Evolutionary conservation across 2,329 filamentous ascomycete species (phyloP).

Genomic region (Talaromyces islandicus): DNA sequence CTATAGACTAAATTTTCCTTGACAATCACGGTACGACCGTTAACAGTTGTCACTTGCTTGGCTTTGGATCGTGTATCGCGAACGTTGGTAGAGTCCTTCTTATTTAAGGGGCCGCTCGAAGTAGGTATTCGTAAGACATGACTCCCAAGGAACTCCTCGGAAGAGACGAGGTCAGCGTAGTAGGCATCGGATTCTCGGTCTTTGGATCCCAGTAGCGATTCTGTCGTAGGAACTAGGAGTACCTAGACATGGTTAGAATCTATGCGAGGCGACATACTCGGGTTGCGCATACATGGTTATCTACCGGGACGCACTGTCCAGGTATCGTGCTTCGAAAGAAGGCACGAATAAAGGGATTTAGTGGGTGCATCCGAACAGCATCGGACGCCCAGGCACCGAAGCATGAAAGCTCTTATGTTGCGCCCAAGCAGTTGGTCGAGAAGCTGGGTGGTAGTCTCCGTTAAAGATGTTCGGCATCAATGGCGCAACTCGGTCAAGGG

Average conservation of each 20-base stretch:
- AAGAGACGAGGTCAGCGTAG: constrained; percentile 74
- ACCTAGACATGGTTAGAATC: constrained; percentile 45
- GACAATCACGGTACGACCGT: constrained; percentile 86
- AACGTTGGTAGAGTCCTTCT: constrained; percentile 57
- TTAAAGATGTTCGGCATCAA: not conserved
- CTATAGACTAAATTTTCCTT: constrained; percentile 91
- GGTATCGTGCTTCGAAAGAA: constrained; percentile 96
- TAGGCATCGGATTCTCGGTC: constrained; percentile 76
- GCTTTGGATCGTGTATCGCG: constrained; percentile 88
- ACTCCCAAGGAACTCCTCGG: constrained; percentile 92
- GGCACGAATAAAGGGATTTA: constrained; percentile 97
- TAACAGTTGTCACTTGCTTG: constrained; percentile 87
- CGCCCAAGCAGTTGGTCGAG: constrained; percentile 17
- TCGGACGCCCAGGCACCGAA: constrained; percentile 32
- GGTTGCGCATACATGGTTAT: constrained; percentile 63
- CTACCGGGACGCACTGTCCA: constrained; percentile 82
- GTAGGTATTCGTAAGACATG: constrained; percentile 85
- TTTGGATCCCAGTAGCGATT: constrained; percentile 79
- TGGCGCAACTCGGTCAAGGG: not conserved
- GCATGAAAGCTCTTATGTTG: constrained; percentile 33
- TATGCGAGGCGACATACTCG: constrained; percentile 5
- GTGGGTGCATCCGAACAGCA: constrained; percentile 78
- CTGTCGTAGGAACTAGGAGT: constrained; percentile 86
- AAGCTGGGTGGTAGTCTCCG: not conserved
- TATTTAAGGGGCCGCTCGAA: constrained; percentile 40